Evolutionary conservation across 768 basidiomycete genomes (phyloP).

Genomic region (Serendipita sp.): DNA sequence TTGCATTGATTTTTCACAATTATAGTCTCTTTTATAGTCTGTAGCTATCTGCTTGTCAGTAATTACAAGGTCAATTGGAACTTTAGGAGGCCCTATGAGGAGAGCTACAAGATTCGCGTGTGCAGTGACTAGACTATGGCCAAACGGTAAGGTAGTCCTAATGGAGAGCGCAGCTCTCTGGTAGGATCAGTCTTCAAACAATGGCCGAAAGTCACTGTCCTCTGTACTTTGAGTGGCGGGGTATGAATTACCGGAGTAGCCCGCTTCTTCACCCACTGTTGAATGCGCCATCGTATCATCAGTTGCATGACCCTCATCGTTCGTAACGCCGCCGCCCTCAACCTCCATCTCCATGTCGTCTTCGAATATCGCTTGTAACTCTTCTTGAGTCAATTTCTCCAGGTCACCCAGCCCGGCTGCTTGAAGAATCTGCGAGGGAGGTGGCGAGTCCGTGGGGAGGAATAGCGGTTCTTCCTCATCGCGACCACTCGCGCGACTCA

Average conservation of each 20-base stretch:
- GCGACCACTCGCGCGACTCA: neutral
- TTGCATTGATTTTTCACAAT: too few species aligned
- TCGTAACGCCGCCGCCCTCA: neutral
- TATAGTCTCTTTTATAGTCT: too few species aligned
- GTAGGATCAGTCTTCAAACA: neutral
- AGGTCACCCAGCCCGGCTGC: slow-evolving; percentile 47
- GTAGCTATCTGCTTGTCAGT: too few species aligned
- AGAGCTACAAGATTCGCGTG: too few species aligned
- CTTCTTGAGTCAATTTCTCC: slow-evolving; percentile 47
- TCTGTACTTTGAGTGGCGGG: neutral
- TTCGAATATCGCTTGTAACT: slow-evolving; percentile 42
- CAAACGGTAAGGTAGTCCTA: too few species aligned
- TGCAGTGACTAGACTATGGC: too few species aligned
- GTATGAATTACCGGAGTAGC: neutral
- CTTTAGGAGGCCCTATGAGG: too few species aligned
- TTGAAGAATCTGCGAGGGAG: slow-evolving; percentile 40
- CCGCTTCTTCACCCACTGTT: neutral
- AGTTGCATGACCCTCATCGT: neutral
- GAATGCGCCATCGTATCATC: neutral
- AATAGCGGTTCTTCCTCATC: slow-evolving; percentile 21
- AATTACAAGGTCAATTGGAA: too few species aligned
- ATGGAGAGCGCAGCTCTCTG: too few species aligned
- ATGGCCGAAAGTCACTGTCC: neutral
- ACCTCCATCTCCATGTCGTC: slow-evolving; percentile 37
- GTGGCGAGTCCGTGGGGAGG: slow-evolving; percentile 20